Conservation (phyloP, 495 filamentous ascomycete genomes). For the Aspergillus cavernicola region DNA sequence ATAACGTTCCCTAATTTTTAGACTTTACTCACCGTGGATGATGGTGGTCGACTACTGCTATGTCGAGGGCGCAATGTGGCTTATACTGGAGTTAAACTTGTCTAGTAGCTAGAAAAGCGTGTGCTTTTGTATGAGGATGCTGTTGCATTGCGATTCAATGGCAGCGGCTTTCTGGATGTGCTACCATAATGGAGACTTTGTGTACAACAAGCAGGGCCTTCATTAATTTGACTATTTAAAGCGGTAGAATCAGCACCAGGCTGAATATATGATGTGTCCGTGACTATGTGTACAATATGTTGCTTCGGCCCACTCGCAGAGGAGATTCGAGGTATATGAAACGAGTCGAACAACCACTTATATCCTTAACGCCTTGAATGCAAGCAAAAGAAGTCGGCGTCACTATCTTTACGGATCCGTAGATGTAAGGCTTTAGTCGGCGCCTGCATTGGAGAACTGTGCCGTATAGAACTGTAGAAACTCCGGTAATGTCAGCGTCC, state of each 20-base stretch:
- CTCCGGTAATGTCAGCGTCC: slow-evolving; percentile 34
- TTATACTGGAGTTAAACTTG: not conserved
- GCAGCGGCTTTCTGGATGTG: not conserved
- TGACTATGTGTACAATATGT: not conserved
- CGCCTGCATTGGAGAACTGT: slow-evolving; percentile 40
- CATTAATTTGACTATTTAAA: not conserved
- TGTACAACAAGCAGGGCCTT: not conserved
- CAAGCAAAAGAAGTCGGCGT: slow-evolving; percentile 2
- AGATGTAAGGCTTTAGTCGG: slow-evolving; percentile 23
- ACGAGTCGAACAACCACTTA: not conserved
- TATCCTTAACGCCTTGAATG: slow-evolving; percentile 15
- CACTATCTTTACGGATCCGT: not conserved
- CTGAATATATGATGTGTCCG: not conserved
- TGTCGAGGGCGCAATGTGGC: not conserved
- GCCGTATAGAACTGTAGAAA: slow-evolving; percentile 44
- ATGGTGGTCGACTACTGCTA: not conserved
- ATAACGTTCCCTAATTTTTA: not conserved
- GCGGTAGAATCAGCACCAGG: not conserved
- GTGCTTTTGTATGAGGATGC: not conserved
- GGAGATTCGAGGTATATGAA: not conserved
- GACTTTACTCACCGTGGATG: not conserved
- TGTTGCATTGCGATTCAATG: too few species aligned
- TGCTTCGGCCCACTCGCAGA: not conserved
- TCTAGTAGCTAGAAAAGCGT: not conserved
- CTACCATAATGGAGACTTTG: not conserved